Percentiles rank a stretch among this genome's conserved stretches.
Conservation (phyloP, 805 yeast species). For the Wickerhamiella occidentalis region DNA sequence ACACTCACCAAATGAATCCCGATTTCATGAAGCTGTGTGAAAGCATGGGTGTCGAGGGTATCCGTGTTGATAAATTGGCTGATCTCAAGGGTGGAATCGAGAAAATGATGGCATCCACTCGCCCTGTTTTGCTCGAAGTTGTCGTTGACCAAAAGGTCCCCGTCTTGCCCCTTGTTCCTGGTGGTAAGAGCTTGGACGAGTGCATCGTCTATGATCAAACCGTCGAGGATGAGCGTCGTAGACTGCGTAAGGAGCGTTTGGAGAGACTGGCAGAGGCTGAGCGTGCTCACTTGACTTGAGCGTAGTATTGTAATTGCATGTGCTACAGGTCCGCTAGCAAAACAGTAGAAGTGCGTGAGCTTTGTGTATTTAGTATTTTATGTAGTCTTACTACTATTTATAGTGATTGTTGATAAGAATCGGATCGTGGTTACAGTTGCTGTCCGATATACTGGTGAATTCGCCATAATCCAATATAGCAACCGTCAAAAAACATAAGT, state of each 20-base stretch:
- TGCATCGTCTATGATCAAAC: conserved; percentile 78
- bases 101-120: conserved; percentile 59
- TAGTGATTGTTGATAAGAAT: too few relatives aligned
- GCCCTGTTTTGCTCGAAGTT: conserved; percentile 87
- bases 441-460: too few relatives aligned
- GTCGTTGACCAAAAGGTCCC: conserved; percentile 83
- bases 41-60: conserved; percentile 82
- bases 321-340: too few relatives aligned
- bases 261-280: conserved; percentile 22
- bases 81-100: conserved; percentile 48
- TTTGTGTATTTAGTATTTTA: too few relatives aligned
- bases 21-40: conserved; percentile 88
- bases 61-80: conserved; percentile 56
- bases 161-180: conserved; percentile 96
- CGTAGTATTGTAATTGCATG: too few relatives aligned
- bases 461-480: too few relatives aligned
- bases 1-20: conserved; percentile 93
- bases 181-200: conserved; percentile 88
- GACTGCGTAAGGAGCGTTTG: conserved; percentile 26
- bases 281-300: conserved; percentile 16
- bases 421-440: too few relatives aligned
- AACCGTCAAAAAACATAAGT: too few relatives aligned
- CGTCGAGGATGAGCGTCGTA: conserved; percentile 46
- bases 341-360: too few relatives aligned
- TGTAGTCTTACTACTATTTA: too few relatives aligned